These are phyloP conservation scores for Trichoderma atrobrunneum DNA, from an alignment of 2,329 filamentous ascomycete species.

Conservation along the genomic window DNA sequence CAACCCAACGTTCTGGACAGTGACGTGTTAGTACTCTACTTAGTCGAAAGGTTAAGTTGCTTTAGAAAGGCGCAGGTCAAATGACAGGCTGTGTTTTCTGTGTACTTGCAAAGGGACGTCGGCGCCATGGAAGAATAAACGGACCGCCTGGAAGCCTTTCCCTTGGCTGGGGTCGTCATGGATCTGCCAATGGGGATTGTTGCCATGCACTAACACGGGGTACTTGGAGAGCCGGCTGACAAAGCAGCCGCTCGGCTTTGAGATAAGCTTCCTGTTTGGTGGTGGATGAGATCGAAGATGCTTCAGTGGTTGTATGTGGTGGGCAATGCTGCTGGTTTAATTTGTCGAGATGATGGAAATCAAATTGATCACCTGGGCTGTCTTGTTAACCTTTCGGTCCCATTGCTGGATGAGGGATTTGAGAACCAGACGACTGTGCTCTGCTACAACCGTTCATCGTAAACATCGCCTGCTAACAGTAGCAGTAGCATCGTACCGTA, in stretches of 20 bases:
- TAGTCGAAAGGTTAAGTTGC: not conserved
- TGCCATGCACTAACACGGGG: slow-evolving; percentile 10
- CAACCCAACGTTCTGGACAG: not conserved
- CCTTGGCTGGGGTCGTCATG: not conserved
- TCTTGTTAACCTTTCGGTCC: not conserved
- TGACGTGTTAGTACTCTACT: not conserved
- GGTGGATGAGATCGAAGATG: not conserved
- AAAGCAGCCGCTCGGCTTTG: not conserved
- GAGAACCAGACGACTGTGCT: not conserved
- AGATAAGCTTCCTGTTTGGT: not conserved
- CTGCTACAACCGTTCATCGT: not conserved
- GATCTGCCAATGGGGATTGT: not conserved
- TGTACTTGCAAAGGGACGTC: not conserved
- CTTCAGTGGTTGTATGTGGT: not conserved
- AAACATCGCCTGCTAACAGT: not conserved
- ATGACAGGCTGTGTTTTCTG: not conserved
- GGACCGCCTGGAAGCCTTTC: not conserved
- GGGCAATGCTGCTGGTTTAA: not conserved
- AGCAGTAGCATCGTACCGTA: not conserved
- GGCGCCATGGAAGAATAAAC: not conserved
- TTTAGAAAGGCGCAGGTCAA: not conserved
- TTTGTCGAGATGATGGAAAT: not conserved
- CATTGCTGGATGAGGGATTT: not conserved
- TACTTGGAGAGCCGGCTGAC: not conserved
- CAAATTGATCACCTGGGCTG: not conserved